These are phyloP conservation scores for Eucalyptus polyanthemos DNA, from an alignment of 345 rosid genomes.

Conservation along the genomic window DNA sequence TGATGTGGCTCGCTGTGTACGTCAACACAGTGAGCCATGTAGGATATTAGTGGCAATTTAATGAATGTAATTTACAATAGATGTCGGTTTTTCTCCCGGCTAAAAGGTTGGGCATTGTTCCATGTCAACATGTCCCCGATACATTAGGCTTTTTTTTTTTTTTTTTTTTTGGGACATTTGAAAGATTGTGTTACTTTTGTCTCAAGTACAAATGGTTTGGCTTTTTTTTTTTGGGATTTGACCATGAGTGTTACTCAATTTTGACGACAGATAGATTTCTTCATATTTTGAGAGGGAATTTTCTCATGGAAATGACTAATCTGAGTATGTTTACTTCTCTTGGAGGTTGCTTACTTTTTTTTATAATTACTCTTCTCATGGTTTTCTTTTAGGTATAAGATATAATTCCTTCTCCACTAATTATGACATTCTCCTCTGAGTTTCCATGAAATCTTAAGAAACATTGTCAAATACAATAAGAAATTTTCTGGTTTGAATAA, in stretches of 20 bases:
- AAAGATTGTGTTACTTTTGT: too few relatives aligned
- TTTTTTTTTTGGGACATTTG: too few relatives aligned
- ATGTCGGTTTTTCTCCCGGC: too few relatives aligned
- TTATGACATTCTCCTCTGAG: neutral
- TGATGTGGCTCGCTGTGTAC: too few relatives aligned
- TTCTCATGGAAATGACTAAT: neutral
- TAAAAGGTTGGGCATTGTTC: rapidly evolving
- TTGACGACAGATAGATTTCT: neutral
- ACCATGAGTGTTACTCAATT: too few relatives aligned
- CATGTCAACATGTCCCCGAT: too few relatives aligned
- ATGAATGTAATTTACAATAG: too few relatives aligned
- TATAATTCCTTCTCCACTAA: neutral
- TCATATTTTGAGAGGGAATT: neutral
- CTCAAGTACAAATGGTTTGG: neutral
- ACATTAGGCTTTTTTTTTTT: too few relatives aligned
- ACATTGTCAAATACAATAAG: neutral
- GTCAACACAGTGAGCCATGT: too few relatives aligned
- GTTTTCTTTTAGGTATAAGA: neutral
- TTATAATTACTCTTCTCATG: neutral
- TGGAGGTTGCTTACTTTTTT: neutral
- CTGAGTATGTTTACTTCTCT: neutral
- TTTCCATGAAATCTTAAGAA: neutral
- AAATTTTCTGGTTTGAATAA: neutral
- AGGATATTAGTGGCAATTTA: too few relatives aligned
- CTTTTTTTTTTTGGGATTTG: neutral